Evolutionary conservation across 139 green algal species (phyloP).

Genomic region (Ettlia oleoabundans): DNA sequence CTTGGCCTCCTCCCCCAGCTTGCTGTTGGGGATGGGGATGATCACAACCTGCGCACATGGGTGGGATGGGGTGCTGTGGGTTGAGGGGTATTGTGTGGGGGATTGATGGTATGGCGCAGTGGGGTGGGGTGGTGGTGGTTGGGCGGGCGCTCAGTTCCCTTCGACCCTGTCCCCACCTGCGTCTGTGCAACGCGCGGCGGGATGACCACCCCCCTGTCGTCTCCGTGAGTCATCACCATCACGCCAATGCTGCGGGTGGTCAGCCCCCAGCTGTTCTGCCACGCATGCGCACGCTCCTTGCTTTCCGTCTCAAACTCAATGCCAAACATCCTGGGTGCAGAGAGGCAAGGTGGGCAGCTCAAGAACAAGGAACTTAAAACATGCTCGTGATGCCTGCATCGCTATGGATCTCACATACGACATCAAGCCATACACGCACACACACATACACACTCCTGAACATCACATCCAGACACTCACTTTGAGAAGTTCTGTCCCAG

Average conservation of each 20-base stretch:
- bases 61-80: not conserved
- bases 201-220: slow-evolving; percentile 97
- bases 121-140: not conserved
- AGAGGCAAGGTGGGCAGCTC: not conserved
- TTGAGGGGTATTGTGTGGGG: not conserved
- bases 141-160: too few relatives aligned
- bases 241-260: slow-evolving; percentile 97
- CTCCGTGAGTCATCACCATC: slow-evolving; percentile 98
- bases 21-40: slow-evolving; percentile 90
- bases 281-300: slow-evolving; percentile 75
- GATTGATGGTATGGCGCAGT: not conserved
- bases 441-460: not conserved
- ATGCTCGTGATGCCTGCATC: too few relatives aligned
- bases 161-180: too few relatives aligned
- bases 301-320: slow-evolving; percentile 91
- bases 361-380: too few relatives aligned
- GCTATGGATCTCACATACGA: not conserved
- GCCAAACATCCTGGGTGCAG: slow-evolving; percentile 70
- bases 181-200: slow-evolving; percentile 87
- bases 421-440: not conserved
- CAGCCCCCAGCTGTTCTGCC: slow-evolving; percentile 98
- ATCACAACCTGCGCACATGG: slow-evolving; percentile 71
- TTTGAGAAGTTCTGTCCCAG: slow-evolving; percentile 99
- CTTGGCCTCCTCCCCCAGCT: slow-evolving; percentile 60
- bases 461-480: not conserved